Conservation (phyloP, 495 filamentous ascomycete genomes). For the Clavariopsis aquatica region DNA sequence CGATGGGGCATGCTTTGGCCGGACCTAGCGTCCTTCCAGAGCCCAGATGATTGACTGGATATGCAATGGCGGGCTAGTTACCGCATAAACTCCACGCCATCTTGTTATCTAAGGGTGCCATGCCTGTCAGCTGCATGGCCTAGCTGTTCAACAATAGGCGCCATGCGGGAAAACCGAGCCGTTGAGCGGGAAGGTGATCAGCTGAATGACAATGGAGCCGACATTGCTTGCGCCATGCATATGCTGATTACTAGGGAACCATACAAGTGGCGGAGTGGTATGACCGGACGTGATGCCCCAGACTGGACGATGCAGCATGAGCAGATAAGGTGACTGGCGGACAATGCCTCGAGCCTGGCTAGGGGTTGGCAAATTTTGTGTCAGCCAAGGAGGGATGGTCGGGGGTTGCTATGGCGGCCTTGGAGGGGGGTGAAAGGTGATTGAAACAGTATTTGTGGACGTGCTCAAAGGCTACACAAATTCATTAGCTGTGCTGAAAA, state of each 20-base stretch:
- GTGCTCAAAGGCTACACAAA: slow-evolving; percentile 30
- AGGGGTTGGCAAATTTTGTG: slow-evolving; percentile 31
- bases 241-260: slow-evolving; percentile 26
- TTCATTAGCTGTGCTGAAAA: slow-evolving; percentile 37
- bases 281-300: slow-evolving; percentile 33
- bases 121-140: slow-evolving; percentile 41
- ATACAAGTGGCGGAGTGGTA: slow-evolving; percentile 31
- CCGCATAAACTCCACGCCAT: slow-evolving; percentile 39
- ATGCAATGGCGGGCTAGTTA: slow-evolving; percentile 39
- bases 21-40: slow-evolving; percentile 38
- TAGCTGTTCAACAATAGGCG: slow-evolving; percentile 38
- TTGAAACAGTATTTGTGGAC: slow-evolving; percentile 19
- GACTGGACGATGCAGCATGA: slow-evolving; percentile 36
- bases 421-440: slow-evolving; percentile 21
- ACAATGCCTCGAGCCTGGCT: slow-evolving; percentile 34
- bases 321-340: slow-evolving; percentile 43
- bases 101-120: slow-evolving; percentile 36
- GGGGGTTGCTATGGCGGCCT: slow-evolving; percentile 2
- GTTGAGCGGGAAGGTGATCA: slow-evolving; percentile 39
- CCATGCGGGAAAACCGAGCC: slow-evolving; percentile 36
- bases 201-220: slow-evolving; percentile 32
- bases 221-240: slow-evolving; percentile 35
- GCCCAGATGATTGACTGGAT: slow-evolving; percentile 41
- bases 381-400: slow-evolving; percentile 29
- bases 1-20: slow-evolving; percentile 42